Base-by-base conservation (phyloP, 2,329 filamentous ascomycete species). In the Ophiocordyceps camponoti-saundersi region DNA sequence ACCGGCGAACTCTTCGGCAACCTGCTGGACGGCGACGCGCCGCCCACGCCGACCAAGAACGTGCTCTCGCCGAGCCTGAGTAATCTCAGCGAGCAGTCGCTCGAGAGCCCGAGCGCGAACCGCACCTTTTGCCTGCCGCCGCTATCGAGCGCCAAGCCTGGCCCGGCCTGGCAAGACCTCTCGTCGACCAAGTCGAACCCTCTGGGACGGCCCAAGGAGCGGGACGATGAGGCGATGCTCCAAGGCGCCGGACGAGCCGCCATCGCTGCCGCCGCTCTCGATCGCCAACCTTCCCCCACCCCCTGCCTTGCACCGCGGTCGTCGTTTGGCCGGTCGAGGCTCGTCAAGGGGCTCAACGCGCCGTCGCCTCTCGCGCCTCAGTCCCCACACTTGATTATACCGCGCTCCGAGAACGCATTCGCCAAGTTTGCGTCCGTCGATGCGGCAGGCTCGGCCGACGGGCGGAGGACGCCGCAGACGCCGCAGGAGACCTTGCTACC, bases 31-130 rank as follows among this genome's bases (percentile, higher is more conserved):
- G 71, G 67, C 39, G 88, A 95, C 45, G 70, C 90, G 48, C 89
- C 90, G n/a, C 89, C 90, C 1, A 98, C 92, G 1, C 92, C 92
- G 1, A 96, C 92, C 0, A 96, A 95, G 63, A 78, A 78, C 53
- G 67, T 59, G 49, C 65, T 65, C 47, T 67, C 61, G 40, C 66
- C 63, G 55, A 73, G 63, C 51, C 55, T 65, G 36, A 63, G 59
- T 44, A 63, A 63, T 40, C 51, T 61, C 22, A 63, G 63, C 49
- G 61, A 65, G 48, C 56, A 61, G 36, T 63, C 62, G 8, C 56
- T 67, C 13, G 70, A 72, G 46, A 71, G 67, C 49, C 71, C 71
- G 6, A 73, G 68, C 42, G 61, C 67, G 21, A 68, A 69, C 46
- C 65, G 69, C 46, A 63, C 63, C n/a, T 56, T 70, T 32, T 56